A percentile compares a stretch with the other conserved stretches of the same genome.
Evolutionary conservation across 768 basidiomycete species (phyloP).

Genomic region (Coprinellus micaceus): DNA sequence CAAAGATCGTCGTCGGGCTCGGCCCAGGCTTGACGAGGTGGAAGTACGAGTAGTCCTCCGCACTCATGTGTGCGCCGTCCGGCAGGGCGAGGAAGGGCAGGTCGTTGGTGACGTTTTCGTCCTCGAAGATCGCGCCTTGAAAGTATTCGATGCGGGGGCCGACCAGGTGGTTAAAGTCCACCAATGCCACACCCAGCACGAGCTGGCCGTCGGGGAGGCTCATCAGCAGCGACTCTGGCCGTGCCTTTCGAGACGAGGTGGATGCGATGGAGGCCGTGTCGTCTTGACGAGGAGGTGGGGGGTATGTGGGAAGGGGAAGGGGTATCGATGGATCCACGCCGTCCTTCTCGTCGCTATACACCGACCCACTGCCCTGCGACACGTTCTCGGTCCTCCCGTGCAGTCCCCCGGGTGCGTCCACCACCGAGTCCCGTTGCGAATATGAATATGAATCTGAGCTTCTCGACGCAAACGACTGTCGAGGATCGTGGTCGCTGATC

Average conservation of each 20-base stretch:
- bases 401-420: constrained; percentile 16
- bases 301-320: constrained; percentile 43
- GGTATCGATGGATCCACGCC: constrained; percentile 20
- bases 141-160: constrained; percentile 90
- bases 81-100: constrained; percentile 95
- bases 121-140: constrained; percentile 72
- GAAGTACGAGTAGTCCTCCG: constrained; percentile 97
- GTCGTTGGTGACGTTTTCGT: constrained; percentile 81
- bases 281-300: constrained; percentile 46
- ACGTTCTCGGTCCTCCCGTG: constrained; percentile 52
- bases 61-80: constrained; percentile 90
- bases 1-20: constrained; percentile 82
- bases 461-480: constrained; percentile 23
- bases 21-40: constrained; percentile 75
- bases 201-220: constrained; percentile 56
- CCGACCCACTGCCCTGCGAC: constrained; percentile 49
- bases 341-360: constrained; percentile 30
- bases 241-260: constrained; percentile 61
- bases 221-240: constrained; percentile 77
- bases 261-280: constrained; percentile 60
- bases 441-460: constrained; percentile 24
- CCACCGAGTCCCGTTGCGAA: constrained; percentile 1
- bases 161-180: constrained; percentile 95
- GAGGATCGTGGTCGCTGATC: constrained; percentile 17
- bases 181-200: constrained; percentile 83